Base-by-base conservation (phyloP, 345 rosid genomes). In the Kernera saxatilis region DNA sequence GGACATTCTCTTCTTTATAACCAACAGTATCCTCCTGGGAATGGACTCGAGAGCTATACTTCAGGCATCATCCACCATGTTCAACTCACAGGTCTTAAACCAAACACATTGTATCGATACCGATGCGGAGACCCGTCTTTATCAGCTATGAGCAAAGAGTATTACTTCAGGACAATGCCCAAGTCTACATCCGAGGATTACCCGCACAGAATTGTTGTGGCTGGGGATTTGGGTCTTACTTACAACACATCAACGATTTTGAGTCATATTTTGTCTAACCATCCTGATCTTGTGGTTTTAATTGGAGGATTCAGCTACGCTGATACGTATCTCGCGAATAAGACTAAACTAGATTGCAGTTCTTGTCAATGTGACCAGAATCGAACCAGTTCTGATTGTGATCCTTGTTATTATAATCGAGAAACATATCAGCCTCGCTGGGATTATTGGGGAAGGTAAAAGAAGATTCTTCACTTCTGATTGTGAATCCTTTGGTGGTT, bases 371-470 rank as follows among this genome's bases (percentile, higher is more conserved):
- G 68, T 52, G 68, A 52, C 25, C 51, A 44, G 2, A 61, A 68
- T 12, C 27, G 26, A 53, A 68, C 64, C 3, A 3, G 69, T 52
- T 68, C 41, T 44, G 70, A 13, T 61, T 62, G 71, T 0, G 44
- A 4, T 70, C 35, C 21, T 52, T 70, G 70, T 69, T 45, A 1
- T 61, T 9, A 3, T 64, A 54, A 41, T 56, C 5, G 44, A 63
- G 88, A 87, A 75, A 82, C 83, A 2, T 91, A 87, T 78, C 99
- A 93, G 81, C 99, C 99, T 81, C 93, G 96, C 12, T 93, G 99
- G 99, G 99, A 91, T 71, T 84, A 80, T 57, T 91, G 96, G 97
- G 98, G 97, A 80, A 93, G 98, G 98, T 89, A 74, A 73, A 50
- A 12, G 22, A 50, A 58, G 46, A 39, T 74, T 49, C 21, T 32